Evolutionary conservation across 768 basidiomycete species (phyloP), one percentile per base, ranked within the genome.

Genomic region (Rhodosporidiobolus sp.): DNA sequence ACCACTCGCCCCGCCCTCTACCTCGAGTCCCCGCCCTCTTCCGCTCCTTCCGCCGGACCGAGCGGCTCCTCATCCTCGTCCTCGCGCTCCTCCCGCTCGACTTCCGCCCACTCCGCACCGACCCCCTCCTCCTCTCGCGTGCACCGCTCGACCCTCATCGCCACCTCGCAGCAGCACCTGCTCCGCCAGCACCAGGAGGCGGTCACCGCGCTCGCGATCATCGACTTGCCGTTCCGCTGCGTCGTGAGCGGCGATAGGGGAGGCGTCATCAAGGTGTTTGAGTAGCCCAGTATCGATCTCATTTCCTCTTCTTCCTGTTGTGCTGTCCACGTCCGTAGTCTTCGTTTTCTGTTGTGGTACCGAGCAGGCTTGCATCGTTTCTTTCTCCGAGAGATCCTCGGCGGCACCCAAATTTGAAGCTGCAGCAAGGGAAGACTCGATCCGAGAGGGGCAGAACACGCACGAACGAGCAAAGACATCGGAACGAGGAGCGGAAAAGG

Each of bases 181-280:
- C 83, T 97, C 45, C 89, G 88, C 79, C 86, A 89, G 11, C 96
- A 98, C 79, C 92, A 93, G 76, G 94, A 98, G 79, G 87, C 92
- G 4, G 87, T 98, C 28, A 92, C 90, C 10, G 88, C 90, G 3
- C 81, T 99, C 48, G 88, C 87, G 1, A 90, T 89, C 74, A 88
- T 99, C 64, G 92, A 96, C 74, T 89, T 94, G 1, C 93, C 95
- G 1, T 97, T 97, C 82, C 86, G 91, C 65, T 93, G 92, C 34
- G 91, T 96, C 57, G 86, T 97, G n/a, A 93, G 90, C 73, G 95
- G 90, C 3, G 95, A 98, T 80, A 85, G 92, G 58, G 85, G 89
- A 30, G 96, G 96, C 6, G 88, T 88, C 28, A 85, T 98, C 75
- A 97, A 96, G 80, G 90, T 96, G 1, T 98, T 82, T 79, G 76